Evolutionary conservation across 352 stramenopile genomes (phyloP), one percentile per base, ranked within the genome.

Genomic region (Pythium volutum): DNA sequence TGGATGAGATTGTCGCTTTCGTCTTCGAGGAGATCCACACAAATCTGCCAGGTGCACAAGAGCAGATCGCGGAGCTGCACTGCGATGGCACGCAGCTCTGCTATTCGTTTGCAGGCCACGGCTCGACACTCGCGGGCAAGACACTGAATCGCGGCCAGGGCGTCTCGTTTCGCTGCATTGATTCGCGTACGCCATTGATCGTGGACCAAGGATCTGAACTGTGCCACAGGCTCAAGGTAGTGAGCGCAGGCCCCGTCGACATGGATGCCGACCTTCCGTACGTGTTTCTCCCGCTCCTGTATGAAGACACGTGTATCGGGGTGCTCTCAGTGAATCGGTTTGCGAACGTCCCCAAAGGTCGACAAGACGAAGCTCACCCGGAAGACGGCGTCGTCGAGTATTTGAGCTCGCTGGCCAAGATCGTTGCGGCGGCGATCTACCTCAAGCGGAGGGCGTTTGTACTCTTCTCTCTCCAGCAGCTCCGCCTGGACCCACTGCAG

Each of bases 311-410:
- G 8, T 61, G 55, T 8, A 53, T 94, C 6, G 84, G 84, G 7
- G 66, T 92, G 0, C 52, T 94, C 12, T 81, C 71, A n/a, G 63
- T 91, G 1, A 80, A 84, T 49, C 67, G 69, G 0, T 91, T 94
- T 59, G 27, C 62, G 0, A 59, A 72, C 9, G 79, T 89, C 5
- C 61, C 80, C 3, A 91, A 87, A 58, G 81, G 79, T 22, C 62
- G 79, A 53, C 14, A 29, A 0, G 80, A 92, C 42, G 80, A 92
- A 65, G 26, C 20, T 8, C 83, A 93, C 16, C 84, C 81, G 0
- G 84, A 93, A 62, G 57, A 68, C 16, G 84, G 84, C 4, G 71
- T 87, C 1, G 25, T 92, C 9, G 64, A 77, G 5, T 89, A 88
- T 22, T 62, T 94, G 4, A 25, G 59, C 8, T 46, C 68, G 0